phyloP scores from a whole-genome alignment of 2,329 filamentous ascomycete species.

The Neocatenulostroma microsporum region DNA sequence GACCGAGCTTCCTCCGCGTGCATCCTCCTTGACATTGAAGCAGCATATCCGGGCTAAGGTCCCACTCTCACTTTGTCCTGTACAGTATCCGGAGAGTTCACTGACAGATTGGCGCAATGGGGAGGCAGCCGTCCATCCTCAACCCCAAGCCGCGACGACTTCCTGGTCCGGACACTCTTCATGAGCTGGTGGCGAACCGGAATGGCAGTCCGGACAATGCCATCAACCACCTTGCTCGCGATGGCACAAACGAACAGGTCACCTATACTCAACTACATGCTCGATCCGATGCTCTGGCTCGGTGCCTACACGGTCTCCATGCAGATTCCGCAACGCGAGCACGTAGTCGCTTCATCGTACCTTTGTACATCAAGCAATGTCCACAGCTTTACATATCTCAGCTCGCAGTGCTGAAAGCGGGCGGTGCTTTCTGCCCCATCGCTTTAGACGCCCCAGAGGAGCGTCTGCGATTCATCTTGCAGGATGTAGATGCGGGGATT shows the following conservation, averaged over 20 bases:
- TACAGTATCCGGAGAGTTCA: too few species aligned
- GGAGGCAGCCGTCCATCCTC: conserved; percentile 4
- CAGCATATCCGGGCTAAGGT: too few species aligned
- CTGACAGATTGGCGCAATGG: too few species aligned
- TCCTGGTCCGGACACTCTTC: conserved; percentile 32
- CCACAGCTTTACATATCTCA: conserved; percentile 69
- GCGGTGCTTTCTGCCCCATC: conserved; percentile 78
- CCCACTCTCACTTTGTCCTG: too few species aligned
- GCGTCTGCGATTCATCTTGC: conserved; percentile 68
- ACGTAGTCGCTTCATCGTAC: conserved; percentile 48
- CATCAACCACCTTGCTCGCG: conserved; percentile 54
- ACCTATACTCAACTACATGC: conserved; percentile 58
- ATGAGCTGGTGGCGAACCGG: conserved; percentile 51
- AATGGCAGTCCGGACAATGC: conserved; percentile 39
- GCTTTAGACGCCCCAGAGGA: conserved; percentile 70
- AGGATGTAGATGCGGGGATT: conserved; percentile 64
- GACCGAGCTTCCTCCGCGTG: too few species aligned
- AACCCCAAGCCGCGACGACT: conserved; percentile 3
- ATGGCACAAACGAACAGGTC: conserved; percentile 41
- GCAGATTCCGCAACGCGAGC: conserved; percentile 14
- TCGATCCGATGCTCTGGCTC: conserved; percentile 50
- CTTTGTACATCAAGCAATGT: conserved; percentile 69
- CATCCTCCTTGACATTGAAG: too few species aligned
- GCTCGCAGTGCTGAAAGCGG: conserved; percentile 70
- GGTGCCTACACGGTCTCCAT: neutral